Evolutionary conservation across 108 stramenopile genomes (phyloP).

Genomic region (Nitzschia inconspicua): DNA sequence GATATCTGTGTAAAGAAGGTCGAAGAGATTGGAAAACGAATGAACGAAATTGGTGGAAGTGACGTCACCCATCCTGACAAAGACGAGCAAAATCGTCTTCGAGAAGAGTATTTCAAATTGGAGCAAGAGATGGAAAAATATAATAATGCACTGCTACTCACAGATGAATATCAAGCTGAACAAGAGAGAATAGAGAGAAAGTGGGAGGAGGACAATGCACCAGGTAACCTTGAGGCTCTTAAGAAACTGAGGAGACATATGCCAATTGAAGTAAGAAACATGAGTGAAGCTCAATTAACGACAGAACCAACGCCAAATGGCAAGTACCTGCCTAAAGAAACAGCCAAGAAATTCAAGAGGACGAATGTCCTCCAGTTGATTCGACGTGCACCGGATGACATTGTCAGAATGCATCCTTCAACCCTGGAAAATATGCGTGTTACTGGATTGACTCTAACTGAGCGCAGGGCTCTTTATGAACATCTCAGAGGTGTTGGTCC

Average conservation of each 20-base stretch:
- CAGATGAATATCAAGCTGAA: constrained; percentile 55
- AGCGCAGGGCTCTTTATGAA: constrained; percentile 50
- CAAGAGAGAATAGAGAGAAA: constrained; percentile 44
- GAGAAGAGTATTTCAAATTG: constrained; percentile 63
- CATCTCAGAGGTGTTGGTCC: constrained; percentile 45
- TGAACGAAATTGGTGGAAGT: constrained; percentile 57
- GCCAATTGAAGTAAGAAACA: constrained; percentile 54
- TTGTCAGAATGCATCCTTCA: constrained; percentile 54
- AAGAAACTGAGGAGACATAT: constrained; percentile 52
- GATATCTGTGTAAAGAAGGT: constrained; percentile 42
- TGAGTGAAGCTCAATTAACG: constrained; percentile 51
- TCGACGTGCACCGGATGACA: constrained; percentile 47
- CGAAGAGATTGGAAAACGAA: constrained; percentile 44
- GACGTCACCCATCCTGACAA: constrained; percentile 51
- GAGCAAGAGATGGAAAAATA: constrained; percentile 69
- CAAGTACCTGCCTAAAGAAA: constrained; percentile 40
- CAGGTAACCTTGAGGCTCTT: constrained; percentile 43
- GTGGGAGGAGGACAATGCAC: constrained; percentile 48
- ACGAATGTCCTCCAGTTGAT: constrained; percentile 54
- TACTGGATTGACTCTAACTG: constrained; percentile 56
- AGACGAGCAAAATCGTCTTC: constrained; percentile 47
- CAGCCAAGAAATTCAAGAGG: constrained; percentile 61
- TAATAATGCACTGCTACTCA: constrained; percentile 40
- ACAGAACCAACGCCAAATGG: constrained; percentile 46
- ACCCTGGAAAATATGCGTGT: constrained; percentile 64